Evolutionary conservation across 164 flowering plant species (phyloP).

Genomic region (Magnolia changhungtana): DNA sequence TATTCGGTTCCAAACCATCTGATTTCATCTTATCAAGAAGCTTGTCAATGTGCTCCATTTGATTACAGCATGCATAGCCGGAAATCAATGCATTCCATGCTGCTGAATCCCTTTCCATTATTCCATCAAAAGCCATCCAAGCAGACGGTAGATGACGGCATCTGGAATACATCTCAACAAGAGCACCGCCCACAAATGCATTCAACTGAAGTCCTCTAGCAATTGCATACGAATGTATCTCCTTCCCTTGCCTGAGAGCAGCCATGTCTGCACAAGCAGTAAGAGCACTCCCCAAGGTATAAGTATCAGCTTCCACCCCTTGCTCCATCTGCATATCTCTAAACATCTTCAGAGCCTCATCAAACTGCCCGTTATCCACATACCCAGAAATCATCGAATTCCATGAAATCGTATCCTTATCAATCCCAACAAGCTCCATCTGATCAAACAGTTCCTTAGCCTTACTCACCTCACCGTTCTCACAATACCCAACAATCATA

Average conservation of each 20-base stretch:
- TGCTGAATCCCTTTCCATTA: slow-evolving; percentile 39
- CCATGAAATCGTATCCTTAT: slow-evolving; percentile 58
- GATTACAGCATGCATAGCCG: slow-evolving; percentile 51
- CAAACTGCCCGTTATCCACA: slow-evolving; percentile 41
- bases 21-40: slow-evolving; percentile 46
- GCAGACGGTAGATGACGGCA: slow-evolving; percentile 48
- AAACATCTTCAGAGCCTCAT: slow-evolving; percentile 53
- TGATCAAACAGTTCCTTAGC: slow-evolving; percentile 54
- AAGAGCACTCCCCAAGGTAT: slow-evolving; percentile 59
- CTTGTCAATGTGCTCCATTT: slow-evolving; percentile 24
- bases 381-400: slow-evolving; percentile 71
- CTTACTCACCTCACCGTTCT: slow-evolving; percentile 43
- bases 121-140: slow-evolving; percentile 42
- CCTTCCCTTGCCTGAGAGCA: slow-evolving; percentile 49
- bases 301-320: slow-evolving; percentile 46
- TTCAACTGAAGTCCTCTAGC: slow-evolving; percentile 41
- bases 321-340: slow-evolving; percentile 35
- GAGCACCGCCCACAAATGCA: slow-evolving; percentile 58
- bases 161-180: slow-evolving; percentile 60
- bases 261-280: slow-evolving; percentile 50
- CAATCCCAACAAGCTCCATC: slow-evolving; percentile 44
- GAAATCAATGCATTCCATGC: slow-evolving; percentile 72
- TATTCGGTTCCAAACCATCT: slow-evolving; percentile 49
- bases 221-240: slow-evolving; percentile 59
- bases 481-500: slow-evolving; percentile 71